Base-by-base conservation (phyloP, 2,329 filamentous ascomycete genomes). In the Annulohypoxylon truncatum region DNA sequence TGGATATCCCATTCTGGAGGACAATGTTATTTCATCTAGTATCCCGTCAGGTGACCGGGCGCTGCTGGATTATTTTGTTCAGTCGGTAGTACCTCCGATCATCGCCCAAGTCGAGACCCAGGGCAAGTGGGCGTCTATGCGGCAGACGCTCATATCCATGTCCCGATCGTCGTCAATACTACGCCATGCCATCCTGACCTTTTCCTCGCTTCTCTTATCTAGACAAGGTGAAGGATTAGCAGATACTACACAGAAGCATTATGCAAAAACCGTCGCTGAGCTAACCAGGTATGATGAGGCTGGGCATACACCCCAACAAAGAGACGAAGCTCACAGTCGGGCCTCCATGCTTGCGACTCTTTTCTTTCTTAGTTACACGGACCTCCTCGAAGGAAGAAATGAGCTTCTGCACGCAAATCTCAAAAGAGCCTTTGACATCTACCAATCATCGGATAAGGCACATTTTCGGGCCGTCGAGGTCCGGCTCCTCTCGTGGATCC, bases 281-380 rank as follows among this genome's bases (percentile, higher is more conserved):
- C 71, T 82, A 7, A 70, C 73, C 1, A 70, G 48, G n/a, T 57
- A 53, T 10, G 68, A 66, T 15, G 61, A 64, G 63, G 62, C 59
- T 2, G 64, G 73, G n/a, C 74, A 79, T 24, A 79, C 73, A n/a
- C 8, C 24, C 24, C 28, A 50, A 15, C 40, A 52, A 12, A 60
- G 26, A 18, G 44, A 40, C 35, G 52, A 64, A 40, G n/a, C 13
- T 38, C 31, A 31, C 22, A 57, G 42, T 53, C 66, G 3, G 66
- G 72, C 5, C 68, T 81, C 3, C 38, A 75, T 85, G 2, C 77
- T 87, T 4, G 83, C 83, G 1, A 79, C 84, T 0, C 71, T 86
- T 7, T 87, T 87, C 74, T 82, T 87, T 61, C 77, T 87, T 2
- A 84, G 83, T 50, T 87, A 87, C 64, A 82, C 84, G 20, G 84